Evolutionary conservation across 352 stramenopile genomes (phyloP).

Genomic region (Phytopythium montanum): DNA sequence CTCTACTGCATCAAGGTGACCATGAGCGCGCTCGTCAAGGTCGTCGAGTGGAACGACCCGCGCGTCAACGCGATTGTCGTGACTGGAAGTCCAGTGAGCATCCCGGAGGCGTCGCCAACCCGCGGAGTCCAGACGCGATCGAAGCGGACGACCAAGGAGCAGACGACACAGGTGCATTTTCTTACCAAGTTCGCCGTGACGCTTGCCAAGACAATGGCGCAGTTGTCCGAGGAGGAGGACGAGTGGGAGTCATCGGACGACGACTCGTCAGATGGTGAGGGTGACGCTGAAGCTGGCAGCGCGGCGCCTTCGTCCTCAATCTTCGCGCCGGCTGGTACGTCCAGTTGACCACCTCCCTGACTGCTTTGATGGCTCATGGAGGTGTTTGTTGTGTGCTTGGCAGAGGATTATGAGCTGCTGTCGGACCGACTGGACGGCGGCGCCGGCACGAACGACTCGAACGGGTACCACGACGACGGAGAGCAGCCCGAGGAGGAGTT

Average conservation of each 20-base stretch:
- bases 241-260: slow-evolving; percentile 74
- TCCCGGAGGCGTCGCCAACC: slow-evolving; percentile 5
- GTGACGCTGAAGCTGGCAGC: slow-evolving; percentile 12
- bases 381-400: slow-evolving; percentile 11
- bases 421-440: slow-evolving; percentile 51
- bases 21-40: slow-evolving; percentile 67
- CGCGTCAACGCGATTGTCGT: slow-evolving; percentile 66
- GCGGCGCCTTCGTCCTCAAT: slow-evolving; percentile 33
- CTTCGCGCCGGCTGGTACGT: slow-evolving; percentile 70
- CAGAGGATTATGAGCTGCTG: slow-evolving; percentile 67
- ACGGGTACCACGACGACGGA: slow-evolving; percentile 23
- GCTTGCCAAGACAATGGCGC: slow-evolving; percentile 63
- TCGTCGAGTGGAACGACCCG: slow-evolving; percentile 71
- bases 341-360: not conserved
- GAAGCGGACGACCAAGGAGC: slow-evolving; percentile 38
- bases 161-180: slow-evolving; percentile 69
- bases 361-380: not conserved
- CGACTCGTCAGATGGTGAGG: slow-evolving; percentile 65
- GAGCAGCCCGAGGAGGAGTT: slow-evolving; percentile 73
- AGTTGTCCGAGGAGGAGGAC: slow-evolving; percentile 73
- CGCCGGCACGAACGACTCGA: slow-evolving; percentile 25
- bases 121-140: slow-evolving; percentile 54
- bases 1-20: slow-evolving; percentile 85
- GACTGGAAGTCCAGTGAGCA: slow-evolving; percentile 42
- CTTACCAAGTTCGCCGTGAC: slow-evolving; percentile 75